Evolutionary conservation across 164 flowering plant species (phyloP).

Genomic region (Euptelea pleiosperma): DNA sequence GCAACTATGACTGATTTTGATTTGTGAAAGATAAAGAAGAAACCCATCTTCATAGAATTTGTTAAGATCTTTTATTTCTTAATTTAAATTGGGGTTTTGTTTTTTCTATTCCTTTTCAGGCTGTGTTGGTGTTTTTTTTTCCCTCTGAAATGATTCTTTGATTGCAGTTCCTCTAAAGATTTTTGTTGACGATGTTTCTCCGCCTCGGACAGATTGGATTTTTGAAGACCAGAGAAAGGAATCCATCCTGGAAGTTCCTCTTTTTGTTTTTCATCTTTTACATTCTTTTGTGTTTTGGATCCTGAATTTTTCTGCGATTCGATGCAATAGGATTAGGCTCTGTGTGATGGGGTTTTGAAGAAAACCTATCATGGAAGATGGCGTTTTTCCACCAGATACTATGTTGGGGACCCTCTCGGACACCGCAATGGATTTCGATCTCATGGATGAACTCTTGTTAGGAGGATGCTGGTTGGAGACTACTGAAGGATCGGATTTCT

Average conservation of each 20-base stretch:
- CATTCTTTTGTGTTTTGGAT: slow-evolving; percentile 15
- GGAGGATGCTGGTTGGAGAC: slow-evolving; percentile 85
- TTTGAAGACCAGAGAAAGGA: slow-evolving; percentile 19
- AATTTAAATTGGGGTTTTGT: not conserved
- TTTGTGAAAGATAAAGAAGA: not conserved
- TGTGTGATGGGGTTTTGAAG: slow-evolving; percentile 15
- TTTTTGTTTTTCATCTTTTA: slow-evolving; percentile 15
- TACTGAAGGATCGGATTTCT: slow-evolving; percentile 50
- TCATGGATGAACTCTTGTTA: slow-evolving; percentile 58
- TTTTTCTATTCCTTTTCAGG: not conserved
- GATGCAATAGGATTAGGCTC: slow-evolving; percentile 1
- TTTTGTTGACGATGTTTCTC: slow-evolving; percentile 22
- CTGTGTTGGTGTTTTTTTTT: not conserved
- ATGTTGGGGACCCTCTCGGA: slow-evolving; percentile 32
- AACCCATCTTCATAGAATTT: not conserved
- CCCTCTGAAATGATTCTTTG: slow-evolving; percentile 22
- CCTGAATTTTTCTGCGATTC: slow-evolving; percentile 8
- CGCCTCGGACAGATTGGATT: slow-evolving; percentile 26
- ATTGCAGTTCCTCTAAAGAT: slow-evolving; percentile 26
- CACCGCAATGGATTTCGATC: slow-evolving; percentile 54
- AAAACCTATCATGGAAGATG: slow-evolving; percentile 52
- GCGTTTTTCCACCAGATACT: slow-evolving; percentile 32
- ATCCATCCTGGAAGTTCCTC: slow-evolving; percentile 20
- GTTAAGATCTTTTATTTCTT: not conserved
- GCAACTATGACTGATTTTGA: not conserved